These are phyloP conservation scores for Clohesyomyces aquaticus DNA, from an alignment of 495 filamentous ascomycete species.

Conservation along the genomic window DNA sequence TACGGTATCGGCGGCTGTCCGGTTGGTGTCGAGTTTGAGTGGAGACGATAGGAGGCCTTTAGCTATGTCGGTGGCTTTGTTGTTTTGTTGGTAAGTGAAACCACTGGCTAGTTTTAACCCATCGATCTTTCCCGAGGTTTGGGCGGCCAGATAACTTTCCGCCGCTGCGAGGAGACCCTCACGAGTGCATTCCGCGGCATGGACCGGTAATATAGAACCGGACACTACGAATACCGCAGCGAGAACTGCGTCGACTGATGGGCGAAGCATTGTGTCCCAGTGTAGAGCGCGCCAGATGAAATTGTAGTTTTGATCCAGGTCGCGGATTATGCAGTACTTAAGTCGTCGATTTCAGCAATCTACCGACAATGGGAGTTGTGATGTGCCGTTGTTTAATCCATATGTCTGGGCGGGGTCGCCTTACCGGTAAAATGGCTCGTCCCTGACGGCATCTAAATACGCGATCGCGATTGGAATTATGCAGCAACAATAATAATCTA, in stretches of 20 bases:
- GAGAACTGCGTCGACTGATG: not conserved
- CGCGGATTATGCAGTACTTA: not conserved
- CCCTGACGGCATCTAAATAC: constrained; percentile 8
- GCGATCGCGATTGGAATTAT: constrained; percentile 15
- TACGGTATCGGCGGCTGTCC: constrained; percentile 48
- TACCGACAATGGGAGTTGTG: not conserved
- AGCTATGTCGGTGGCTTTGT: constrained; percentile 42
- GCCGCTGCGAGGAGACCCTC: constrained; percentile 44
- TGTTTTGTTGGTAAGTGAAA: constrained; percentile 50
- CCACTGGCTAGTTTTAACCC: constrained; percentile 38
- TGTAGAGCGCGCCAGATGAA: not conserved
- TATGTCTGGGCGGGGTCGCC: constrained; percentile 9
- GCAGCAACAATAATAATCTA: constrained; percentile 1
- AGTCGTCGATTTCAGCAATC: not conserved
- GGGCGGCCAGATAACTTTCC: constrained; percentile 41
- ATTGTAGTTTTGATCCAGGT: not conserved
- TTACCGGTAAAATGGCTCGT: constrained; percentile 13
- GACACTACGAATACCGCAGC: not conserved
- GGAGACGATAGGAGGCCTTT: constrained; percentile 45
- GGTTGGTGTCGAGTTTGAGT: constrained; percentile 49
- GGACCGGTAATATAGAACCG: not conserved
- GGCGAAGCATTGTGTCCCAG: constrained; percentile 3
- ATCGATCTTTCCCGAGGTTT: constrained; percentile 37
- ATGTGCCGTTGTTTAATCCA: constrained; percentile 4
- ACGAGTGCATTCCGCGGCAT: constrained; percentile 43